Conservation (phyloP, 2,329 filamentous ascomycete genomes). For the Colletotrichum sp. region DNA sequence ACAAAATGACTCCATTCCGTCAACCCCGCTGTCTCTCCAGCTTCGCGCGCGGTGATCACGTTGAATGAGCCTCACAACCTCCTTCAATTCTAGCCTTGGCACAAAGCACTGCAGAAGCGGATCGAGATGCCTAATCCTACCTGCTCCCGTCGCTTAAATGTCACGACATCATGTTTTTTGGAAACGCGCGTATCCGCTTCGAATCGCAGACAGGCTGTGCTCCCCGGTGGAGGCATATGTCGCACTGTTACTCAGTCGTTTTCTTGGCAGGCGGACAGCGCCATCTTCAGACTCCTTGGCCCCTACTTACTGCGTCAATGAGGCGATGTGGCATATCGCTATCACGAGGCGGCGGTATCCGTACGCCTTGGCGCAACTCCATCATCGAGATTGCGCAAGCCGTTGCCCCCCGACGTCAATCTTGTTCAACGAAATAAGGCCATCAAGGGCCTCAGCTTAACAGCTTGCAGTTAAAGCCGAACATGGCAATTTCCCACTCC, state of each 20-base stretch:
- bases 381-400: background rate
- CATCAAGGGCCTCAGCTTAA: background rate
- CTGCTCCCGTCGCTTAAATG: background rate
- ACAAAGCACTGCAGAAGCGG: background rate
- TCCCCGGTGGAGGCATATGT: background rate
- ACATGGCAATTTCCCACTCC: background rate
- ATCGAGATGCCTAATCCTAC: background rate
- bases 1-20: background rate
- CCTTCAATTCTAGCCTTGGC: background rate
- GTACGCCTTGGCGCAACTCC: background rate
- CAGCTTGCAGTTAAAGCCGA: background rate
- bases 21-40: background rate
- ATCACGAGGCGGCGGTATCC: background rate
- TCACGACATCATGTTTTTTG: background rate
- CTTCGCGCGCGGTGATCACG: background rate
- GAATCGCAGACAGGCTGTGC: background rate
- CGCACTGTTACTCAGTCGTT: background rate
- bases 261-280: background rate
- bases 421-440: background rate
- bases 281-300: background rate
- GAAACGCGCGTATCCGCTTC: constrained; percentile 5
- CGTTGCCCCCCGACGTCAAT: background rate
- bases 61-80: background rate
- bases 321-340: background rate
- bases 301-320: background rate